Evolutionary conservation across 495 filamentous ascomycete genomes (phyloP), one percentile per base, ranked within the genome.

Genomic region (Aspergillus mulundensis): DNA sequence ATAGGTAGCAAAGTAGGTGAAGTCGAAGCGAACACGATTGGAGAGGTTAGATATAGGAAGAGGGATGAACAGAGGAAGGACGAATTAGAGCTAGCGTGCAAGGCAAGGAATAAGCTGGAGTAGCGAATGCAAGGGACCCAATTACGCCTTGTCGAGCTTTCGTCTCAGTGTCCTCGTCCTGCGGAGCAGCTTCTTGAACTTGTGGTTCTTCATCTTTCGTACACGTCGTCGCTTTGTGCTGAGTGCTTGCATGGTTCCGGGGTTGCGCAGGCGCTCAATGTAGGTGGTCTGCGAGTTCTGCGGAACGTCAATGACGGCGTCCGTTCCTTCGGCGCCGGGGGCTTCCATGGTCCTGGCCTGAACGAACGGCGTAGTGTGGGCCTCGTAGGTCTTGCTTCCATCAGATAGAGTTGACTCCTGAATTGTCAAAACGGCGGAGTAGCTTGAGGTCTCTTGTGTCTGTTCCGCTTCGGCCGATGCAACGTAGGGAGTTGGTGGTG

Each of bases 131-230:
- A 48, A 28, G 34, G 14, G 16, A 28, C 32, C 40, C 23, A 41
- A 42, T 69, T 66, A 81, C 40, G 71, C 69, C 62, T 74, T 78
- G 52, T 96, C 94, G 66, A 95, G 77, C 76, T 89, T 94, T 64
- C 91, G 84, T 69, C 95, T 85, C 78, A 90, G 66, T 66, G 90
- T 95, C 66, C 93, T 83, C 63, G 95, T 99, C 73, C 84, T 81
- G 78, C 83, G 86, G 88, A 95, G 89, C 58, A 99, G 79, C 84
- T 97, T 97, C 93, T 96, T 97, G 71, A 95, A 95, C 84, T 98
- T 98, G 78, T 97, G 92, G 81, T 97, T 98, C 89, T 98, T 98
- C 92, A 98, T 98, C 84, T 93, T 96, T 68, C 92, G 74, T 74
- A 89, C 90, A 65, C 91, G 80, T 59, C 91, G 87, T 72, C 95